Conservation (phyloP, 2,329 filamentous ascomycete genomes). For the Leptodontidium sp. region DNA sequence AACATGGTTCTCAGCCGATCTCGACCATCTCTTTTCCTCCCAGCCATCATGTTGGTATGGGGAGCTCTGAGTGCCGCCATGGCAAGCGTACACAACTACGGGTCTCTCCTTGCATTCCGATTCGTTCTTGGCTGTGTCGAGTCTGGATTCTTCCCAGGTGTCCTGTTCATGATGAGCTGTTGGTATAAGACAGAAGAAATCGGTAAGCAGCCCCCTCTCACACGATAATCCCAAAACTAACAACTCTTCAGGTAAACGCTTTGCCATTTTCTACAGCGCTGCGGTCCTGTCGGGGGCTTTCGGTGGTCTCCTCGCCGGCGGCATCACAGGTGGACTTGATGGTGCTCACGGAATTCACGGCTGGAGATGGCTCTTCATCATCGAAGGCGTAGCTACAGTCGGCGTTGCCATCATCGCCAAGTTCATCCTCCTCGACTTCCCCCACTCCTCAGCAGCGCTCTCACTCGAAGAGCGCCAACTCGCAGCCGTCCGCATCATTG, state of each 20-base stretch:
- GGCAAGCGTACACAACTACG: conserved; percentile 56
- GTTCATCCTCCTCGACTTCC: conserved; percentile 30
- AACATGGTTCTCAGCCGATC: conserved; percentile 57
- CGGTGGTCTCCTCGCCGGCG: conserved; percentile 55
- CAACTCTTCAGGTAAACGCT: conserved; percentile 52
- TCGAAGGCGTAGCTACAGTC: conserved; percentile 55
- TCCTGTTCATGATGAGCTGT: conserved; percentile 60
- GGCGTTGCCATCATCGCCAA: conserved; percentile 37
- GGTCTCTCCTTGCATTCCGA: conserved; percentile 57
- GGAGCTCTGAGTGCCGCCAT: conserved; percentile 61
- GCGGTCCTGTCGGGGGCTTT: conserved; percentile 62
- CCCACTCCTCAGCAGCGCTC: conserved; percentile 38
- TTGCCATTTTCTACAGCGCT: conserved; percentile 65
- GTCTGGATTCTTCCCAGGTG: conserved; percentile 60
- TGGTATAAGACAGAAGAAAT: conserved; percentile 64
- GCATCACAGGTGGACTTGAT: conserved; percentile 51
- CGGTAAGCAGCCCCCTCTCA: conserved; percentile 40
- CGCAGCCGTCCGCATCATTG: conserved; percentile 54
- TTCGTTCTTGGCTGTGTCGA: conserved; percentile 60
- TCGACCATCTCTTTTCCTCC: conserved; percentile 55
- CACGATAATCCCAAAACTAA: conserved; percentile 3
- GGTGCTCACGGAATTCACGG: conserved; percentile 56
- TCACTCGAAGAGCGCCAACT: conserved; percentile 43
- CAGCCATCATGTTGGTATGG: conserved; percentile 53
- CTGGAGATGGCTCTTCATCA: conserved; percentile 63